Evolutionary conservation across 495 filamentous ascomycete genomes (phyloP).

Genomic region (Penicillium goetzii): DNA sequence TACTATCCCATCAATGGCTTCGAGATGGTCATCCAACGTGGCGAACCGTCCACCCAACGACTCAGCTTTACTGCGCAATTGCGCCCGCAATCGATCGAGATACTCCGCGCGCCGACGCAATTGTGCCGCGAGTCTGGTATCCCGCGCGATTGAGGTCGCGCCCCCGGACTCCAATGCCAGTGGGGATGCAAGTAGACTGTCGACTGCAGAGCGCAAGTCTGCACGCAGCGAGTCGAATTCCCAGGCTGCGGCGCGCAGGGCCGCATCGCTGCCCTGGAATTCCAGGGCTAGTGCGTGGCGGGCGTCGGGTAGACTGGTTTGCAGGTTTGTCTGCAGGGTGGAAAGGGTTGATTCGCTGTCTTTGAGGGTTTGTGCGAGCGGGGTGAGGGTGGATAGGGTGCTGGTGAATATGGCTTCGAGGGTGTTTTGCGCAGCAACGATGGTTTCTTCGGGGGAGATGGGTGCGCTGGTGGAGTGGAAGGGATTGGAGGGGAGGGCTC

Average conservation of each 20-base stretch:
- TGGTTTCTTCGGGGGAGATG: constrained; percentile 28
- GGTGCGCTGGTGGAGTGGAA: constrained; percentile 3
- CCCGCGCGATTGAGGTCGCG: constrained; percentile 28
- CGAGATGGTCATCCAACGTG: constrained; percentile 48
- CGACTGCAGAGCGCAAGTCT: constrained; percentile 47
- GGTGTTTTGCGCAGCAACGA: constrained; percentile 33
- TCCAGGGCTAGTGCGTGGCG: constrained; percentile 48
- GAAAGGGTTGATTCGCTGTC: constrained; percentile 41
- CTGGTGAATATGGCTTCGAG: constrained; percentile 41
- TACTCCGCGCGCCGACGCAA: constrained; percentile 42
- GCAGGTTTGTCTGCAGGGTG: constrained; percentile 38
- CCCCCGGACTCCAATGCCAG: constrained; percentile 11
- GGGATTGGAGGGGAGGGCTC: constrained; percentile 17
- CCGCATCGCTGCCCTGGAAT: constrained; percentile 44
- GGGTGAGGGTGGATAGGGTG: constrained; percentile 38
- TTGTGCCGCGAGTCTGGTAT: constrained; percentile 41
- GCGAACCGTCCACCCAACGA: constrained; percentile 40
- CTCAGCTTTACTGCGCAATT: constrained; percentile 44
- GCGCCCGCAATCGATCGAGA: constrained; percentile 41
- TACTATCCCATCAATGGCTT: constrained; percentile 44
- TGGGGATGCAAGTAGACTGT: constrained; percentile 41
- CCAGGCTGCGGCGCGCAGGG: constrained; percentile 39
- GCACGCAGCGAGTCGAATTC: constrained; percentile 46
- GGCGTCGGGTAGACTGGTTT: constrained; percentile 36
- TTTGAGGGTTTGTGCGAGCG: constrained; percentile 37